Percentiles rank a stretch among this genome's conserved stretches.
Evolutionary conservation across 257 asterid genomes (phyloP).

Genomic region (Solanum etuberosum): DNA sequence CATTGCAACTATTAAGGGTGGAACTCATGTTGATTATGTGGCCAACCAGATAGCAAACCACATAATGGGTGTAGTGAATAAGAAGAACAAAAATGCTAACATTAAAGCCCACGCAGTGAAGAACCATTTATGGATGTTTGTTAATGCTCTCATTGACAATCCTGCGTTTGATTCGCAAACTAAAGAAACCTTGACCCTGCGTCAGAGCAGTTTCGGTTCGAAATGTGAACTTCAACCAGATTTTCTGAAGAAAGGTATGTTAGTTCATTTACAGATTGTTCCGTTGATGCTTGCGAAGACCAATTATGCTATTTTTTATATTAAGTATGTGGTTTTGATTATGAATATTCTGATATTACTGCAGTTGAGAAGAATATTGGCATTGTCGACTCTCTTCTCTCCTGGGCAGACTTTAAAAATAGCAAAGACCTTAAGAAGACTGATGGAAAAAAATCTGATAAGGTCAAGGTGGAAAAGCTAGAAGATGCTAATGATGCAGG

Average conservation of each 20-base stretch:
- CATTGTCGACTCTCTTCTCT: slow-evolving; percentile 71
- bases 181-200: slow-evolving; percentile 88
- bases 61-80: slow-evolving; percentile 56
- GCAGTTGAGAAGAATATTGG: slow-evolving; percentile 77
- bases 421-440: slow-evolving; percentile 89
- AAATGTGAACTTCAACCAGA: slow-evolving; percentile 71
- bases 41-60: slow-evolving; percentile 79
- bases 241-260: slow-evolving; percentile 71
- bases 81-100: slow-evolving; percentile 62
- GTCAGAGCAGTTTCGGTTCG: slow-evolving; percentile 84
- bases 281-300: not conserved
- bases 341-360: slow-evolving; percentile 1
- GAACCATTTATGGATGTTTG: slow-evolving; percentile 93
- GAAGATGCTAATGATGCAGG: slow-evolving; percentile 95
- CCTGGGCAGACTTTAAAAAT: slow-evolving; percentile 92
- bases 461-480: slow-evolving; percentile 61
- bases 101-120: slow-evolving; percentile 74
- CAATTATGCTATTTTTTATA: not conserved
- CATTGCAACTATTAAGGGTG: slow-evolving; percentile 96
- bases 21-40: slow-evolving; percentile 93
- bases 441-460: slow-evolving; percentile 64
- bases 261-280: not conserved
- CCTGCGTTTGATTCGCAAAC: slow-evolving; percentile 99
- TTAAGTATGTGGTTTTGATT: not conserved
- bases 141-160: slow-evolving; percentile 95